Conservation (phyloP, 75 land plant genomes). For the Sequoiadendron giganteum region DNA sequence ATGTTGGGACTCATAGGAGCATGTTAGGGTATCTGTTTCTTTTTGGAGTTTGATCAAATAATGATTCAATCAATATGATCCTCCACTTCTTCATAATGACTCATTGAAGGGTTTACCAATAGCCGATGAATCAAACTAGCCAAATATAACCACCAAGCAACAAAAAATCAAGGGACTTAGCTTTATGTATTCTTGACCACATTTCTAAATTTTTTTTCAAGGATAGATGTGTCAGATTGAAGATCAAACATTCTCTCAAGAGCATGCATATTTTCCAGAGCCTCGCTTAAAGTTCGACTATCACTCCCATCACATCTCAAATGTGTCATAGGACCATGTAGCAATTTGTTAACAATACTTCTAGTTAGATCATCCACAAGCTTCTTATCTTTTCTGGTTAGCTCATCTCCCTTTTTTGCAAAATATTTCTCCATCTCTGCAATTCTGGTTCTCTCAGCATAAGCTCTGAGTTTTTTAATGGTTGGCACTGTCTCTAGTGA, state of each 20-base stretch:
- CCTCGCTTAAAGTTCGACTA: conserved; percentile 67
- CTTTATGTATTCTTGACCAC: conserved; percentile 35
- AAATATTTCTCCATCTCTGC: conserved; percentile 80
- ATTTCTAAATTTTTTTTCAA: conserved; percentile 69
- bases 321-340: conserved; percentile 92
- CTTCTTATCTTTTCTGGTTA: conserved; percentile 55
- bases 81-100: too few relatives aligned
- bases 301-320: conserved; percentile 84
- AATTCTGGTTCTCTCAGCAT: conserved; percentile 67
- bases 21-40: too few relatives aligned
- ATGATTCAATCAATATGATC: too few relatives aligned
- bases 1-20: too few relatives aligned
- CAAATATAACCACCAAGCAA: too few relatives aligned
- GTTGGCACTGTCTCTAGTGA: conserved; percentile 89
- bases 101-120: too few relatives aligned
- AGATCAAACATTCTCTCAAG: conserved; percentile 87
- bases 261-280: conserved; percentile 89
- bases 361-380: conserved; percentile 78
- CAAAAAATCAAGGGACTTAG: not conserved
- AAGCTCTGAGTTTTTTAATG: conserved; percentile 76
- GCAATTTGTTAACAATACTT: conserved; percentile 83
- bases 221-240: conserved; percentile 52
- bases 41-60: too few relatives aligned
- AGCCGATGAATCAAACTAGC: too few relatives aligned
- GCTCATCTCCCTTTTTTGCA: conserved; percentile 72